phyloP scores from a whole-genome alignment of 2,329 filamentous ascomycete species.

The Sclerotinia glacialis region DNA sequence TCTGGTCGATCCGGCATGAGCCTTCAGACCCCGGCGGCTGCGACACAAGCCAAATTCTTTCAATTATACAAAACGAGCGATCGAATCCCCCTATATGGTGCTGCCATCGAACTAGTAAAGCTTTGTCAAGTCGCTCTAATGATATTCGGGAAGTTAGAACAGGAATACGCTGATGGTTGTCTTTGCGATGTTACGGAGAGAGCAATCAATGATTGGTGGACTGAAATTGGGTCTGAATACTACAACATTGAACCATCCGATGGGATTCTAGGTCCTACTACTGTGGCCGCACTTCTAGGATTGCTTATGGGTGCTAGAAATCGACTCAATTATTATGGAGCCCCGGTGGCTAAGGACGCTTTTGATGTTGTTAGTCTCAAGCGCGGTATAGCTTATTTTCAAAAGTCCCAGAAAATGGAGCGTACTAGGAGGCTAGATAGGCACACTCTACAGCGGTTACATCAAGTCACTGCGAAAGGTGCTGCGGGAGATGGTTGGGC shows the following conservation, averaged over 20 bases:
- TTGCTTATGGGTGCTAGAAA: conserved; percentile 88
- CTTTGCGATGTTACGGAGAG: conserved; percentile 91
- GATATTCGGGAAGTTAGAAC: conserved; percentile 82
- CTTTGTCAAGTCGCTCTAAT: conserved; percentile 86
- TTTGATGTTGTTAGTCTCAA: conserved; percentile 84
- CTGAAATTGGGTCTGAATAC: conserved; percentile 84
- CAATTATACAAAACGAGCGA: conserved; percentile 88
- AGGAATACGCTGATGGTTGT: conserved; percentile 85
- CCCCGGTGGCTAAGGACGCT: conserved; percentile 83
- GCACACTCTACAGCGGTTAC: conserved; percentile 76
- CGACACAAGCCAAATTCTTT: conserved; percentile 86
- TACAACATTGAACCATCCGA: conserved; percentile 92
- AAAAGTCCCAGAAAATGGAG: conserved; percentile 81
- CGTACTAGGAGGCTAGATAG: conserved; percentile 77
- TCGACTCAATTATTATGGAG: conserved; percentile 78
- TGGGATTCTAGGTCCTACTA: conserved; percentile 87
- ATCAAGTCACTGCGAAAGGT: conserved; percentile 82
- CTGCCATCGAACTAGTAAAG: conserved; percentile 85
- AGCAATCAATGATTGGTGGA: conserved; percentile 93
- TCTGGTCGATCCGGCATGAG: conserved; percentile 85
- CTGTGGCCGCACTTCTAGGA: conserved; percentile 82
- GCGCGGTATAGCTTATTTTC: conserved; percentile 80
- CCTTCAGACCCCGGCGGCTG: conserved; percentile 71
- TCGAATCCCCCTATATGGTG: conserved; percentile 70
- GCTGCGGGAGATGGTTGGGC: conserved; percentile 87